Conservation (phyloP, 2,329 filamentous ascomycete genomes). For the Clarireedia sp. region DNA sequence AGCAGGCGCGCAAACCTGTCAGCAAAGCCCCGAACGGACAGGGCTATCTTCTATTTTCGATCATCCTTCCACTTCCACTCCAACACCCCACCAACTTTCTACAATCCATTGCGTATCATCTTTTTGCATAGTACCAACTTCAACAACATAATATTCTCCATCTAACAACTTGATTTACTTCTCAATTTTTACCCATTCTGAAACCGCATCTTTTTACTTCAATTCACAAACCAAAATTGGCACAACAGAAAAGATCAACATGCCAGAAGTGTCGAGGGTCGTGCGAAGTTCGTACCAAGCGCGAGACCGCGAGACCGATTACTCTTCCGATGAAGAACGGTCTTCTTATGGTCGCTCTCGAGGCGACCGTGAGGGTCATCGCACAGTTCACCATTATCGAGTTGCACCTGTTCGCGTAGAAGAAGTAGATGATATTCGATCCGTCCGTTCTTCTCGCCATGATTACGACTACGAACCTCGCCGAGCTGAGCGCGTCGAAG, state of each 20-base stretch:
- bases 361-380: conserved; percentile 18
- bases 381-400: conserved; percentile 29
- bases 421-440: conserved; percentile 24
- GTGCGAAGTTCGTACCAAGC: conserved; percentile 17
- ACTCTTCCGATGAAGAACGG: conserved; percentile 27
- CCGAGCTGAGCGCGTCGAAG: conserved; percentile 3
- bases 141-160: no score
- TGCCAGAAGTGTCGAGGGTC: conserved; percentile 23
- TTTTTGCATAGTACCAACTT: no score
- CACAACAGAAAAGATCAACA: neutral
- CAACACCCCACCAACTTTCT: no score
- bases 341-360: conserved; percentile 21
- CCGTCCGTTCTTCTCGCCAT: conserved; percentile 19
- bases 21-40: neutral
- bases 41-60: no score
- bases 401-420: conserved; percentile 25
- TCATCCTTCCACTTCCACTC: no score
- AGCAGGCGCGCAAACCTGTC: neutral
- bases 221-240: no score
- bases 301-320: conserved; percentile 21
- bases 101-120: no score
- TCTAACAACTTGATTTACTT: no score
- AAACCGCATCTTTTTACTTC: no score
- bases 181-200: no score
- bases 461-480: conserved; percentile 10